Evolutionary conservation across 495 filamentous ascomycete genomes (phyloP), one percentile per base, ranked within the genome.

Genomic region (Penicillium turbatum): DNA sequence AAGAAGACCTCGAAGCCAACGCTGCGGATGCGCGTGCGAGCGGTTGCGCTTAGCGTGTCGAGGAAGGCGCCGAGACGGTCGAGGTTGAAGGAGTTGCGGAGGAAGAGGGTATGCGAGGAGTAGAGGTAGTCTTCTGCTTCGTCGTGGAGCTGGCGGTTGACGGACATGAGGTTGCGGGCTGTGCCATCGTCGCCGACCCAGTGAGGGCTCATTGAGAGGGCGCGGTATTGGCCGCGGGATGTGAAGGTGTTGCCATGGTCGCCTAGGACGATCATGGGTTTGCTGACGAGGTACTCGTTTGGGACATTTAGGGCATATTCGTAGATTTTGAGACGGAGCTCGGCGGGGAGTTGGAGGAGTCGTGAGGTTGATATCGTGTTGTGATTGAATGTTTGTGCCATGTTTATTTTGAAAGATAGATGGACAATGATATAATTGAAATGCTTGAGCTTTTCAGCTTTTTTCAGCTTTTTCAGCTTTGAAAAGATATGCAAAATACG

Each of bases 321-420:
- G 54, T 75, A 77, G 44, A 77, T 75, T 37, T 70, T 68, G 30
- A 73, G 60, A 12, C 72, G 73, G 38, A 75, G 61, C 49, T 72
- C 71, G 10, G 61, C 31, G 0, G 69, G 72, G n/a, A 75, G 57
- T 9, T 48, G 59, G n/a, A 71, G 65, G 46, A 72, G 54, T 2
- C 42, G 55, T 0, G 57, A 57, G 19, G 48, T 24, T 36, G 41
- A 17, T 44, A 17, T 30, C 4, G 41, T 17, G 1, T 29, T 8
- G 12, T 4, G 37, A 39, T 29, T 30, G 15, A 31, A 15, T 10
- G 21, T 43, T 10, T 26, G 11, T 9, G 7, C 26, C 24, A 44
- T 44, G 5, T 17, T 13, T 36, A 6, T 32, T 6, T 30, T 10
- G 5, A 6, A 9, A 36, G 13, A 10, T n/a, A 21, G 12, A 32